phyloP scores from a whole-genome alignment of 2,329 filamentous ascomycete genomes.

The Claviceps citrina region DNA sequence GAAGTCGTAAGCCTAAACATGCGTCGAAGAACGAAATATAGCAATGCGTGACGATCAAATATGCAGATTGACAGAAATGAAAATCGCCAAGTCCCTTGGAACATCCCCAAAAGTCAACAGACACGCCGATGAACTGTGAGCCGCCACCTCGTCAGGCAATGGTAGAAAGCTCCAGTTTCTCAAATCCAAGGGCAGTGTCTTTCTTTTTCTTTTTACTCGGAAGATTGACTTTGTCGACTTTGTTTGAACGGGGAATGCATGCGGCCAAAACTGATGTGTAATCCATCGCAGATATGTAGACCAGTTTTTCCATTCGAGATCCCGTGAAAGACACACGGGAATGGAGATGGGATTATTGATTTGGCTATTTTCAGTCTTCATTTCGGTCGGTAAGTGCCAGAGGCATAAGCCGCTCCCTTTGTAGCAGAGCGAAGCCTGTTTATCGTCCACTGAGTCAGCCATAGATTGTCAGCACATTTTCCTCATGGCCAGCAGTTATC shows the following conservation, averaged over 20 bases:
- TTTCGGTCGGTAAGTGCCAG: slow-evolving; percentile 23
- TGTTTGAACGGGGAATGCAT: background rate
- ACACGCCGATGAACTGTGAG: background rate
- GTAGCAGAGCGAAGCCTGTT: slow-evolving; percentile 76
- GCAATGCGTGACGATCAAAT: slow-evolving; percentile 19
- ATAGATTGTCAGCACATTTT: slow-evolving; percentile 54
- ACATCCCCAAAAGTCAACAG: background rate
- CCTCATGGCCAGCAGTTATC: slow-evolving; percentile 58
- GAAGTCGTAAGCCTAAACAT: slow-evolving; percentile 18
- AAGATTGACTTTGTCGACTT: background rate
- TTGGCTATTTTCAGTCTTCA: slow-evolving; percentile 15
- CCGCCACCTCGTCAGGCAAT: background rate
- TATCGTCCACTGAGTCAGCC: slow-evolving; percentile 72
- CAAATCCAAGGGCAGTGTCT: background rate
- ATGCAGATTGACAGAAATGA: slow-evolving; percentile 8
- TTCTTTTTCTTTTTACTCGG: background rate
- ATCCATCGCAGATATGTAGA: background rate
- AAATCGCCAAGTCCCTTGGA: slow-evolving; percentile 7
- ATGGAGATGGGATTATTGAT: background rate
- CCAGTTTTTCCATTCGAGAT: slow-evolving; percentile 4
- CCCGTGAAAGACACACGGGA: slow-evolving; percentile 5
- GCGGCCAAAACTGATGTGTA: background rate
- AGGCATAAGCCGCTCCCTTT: slow-evolving; percentile 43
- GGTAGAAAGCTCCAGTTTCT: background rate
- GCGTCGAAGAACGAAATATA: slow-evolving; percentile 29